Conservation (phyloP, 345 rosid genomes). For the Kernera saxatilis region DNA sequence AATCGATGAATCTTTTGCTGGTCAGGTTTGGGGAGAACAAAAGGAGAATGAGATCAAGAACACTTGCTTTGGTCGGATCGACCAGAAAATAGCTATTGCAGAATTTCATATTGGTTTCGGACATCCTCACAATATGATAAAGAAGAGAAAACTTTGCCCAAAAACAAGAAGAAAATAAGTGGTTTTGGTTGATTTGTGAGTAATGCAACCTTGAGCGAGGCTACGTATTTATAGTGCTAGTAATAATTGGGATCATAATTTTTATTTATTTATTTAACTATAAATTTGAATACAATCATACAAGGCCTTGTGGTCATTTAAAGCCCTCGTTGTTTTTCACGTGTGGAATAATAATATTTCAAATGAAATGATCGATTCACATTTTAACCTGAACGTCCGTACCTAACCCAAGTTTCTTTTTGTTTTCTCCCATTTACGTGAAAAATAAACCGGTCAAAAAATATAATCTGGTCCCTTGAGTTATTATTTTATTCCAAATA, state of each 20-base stretch:
- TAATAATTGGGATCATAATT: not conserved
- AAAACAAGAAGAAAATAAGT: not conserved
- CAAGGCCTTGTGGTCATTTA: not conserved
- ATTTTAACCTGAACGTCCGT: not conserved
- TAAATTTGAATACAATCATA: not conserved
- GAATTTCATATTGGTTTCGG: constrained; percentile 17
- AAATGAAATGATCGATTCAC: not conserved
- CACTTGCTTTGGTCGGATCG: constrained; percentile 40
- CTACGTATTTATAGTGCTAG: constrained; percentile 25
- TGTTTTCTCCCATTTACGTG: too few species aligned
- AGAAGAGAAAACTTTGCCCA: not conserved
- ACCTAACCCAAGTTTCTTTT: too few species aligned
- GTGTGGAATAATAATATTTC: not conserved
- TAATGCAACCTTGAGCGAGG: not conserved
- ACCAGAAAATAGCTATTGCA: constrained; percentile 27
- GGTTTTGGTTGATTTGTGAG: constrained; percentile 13
- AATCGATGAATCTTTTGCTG: constrained; percentile 15
- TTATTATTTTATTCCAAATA: too few species aligned
- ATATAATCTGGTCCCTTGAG: too few species aligned
- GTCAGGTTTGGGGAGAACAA: constrained; percentile 24
- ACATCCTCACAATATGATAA: constrained; percentile 1
- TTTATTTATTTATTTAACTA: not conserved
- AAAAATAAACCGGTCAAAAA: too few species aligned
- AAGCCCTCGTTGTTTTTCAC: constrained; percentile 2
- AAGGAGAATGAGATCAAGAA: constrained; percentile 34